A percentile compares a stretch with the other conserved stretches of the same genome.
Evolutionary conservation across 2,329 filamentous ascomycete genomes (phyloP).

Genomic region (Pseudogymnoascus sp.): DNA sequence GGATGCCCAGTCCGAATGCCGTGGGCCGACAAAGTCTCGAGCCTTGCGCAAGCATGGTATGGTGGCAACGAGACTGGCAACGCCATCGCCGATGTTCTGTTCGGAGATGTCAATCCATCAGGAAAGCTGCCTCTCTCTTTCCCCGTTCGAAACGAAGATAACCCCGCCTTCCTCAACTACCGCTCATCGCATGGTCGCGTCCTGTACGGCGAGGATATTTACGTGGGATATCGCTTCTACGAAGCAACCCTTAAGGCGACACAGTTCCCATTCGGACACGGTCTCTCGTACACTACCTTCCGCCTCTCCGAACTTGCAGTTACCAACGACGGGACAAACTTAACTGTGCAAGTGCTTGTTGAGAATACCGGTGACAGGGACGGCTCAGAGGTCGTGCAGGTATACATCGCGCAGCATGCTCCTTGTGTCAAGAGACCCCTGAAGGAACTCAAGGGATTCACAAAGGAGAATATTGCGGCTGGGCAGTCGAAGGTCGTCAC

Average conservation of each 20-base stretch:
- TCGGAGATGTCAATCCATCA: conserved; percentile 52
- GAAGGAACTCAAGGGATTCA: conserved; percentile 58
- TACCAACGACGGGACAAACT: conserved; percentile 39
- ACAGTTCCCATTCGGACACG: conserved; percentile 44
- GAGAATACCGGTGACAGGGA: conserved; percentile 49
- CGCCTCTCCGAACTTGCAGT: conserved; percentile 38
- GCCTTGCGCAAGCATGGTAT: conserved; percentile 38
- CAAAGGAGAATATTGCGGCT: conserved; percentile 52
- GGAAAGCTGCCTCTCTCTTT: conserved; percentile 54
- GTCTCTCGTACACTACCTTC: conserved; percentile 67
- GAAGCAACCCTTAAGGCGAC: conserved; percentile 29
- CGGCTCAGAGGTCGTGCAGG: conserved; percentile 49
- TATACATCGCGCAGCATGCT: conserved; percentile 46
- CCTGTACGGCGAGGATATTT: conserved; percentile 56
- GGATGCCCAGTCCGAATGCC: conserved; percentile 50
- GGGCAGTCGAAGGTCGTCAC: conserved; percentile 49
- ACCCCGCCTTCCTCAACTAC: conserved; percentile 53
- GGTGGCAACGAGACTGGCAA: conserved; percentile 59
- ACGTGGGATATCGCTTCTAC: conserved; percentile 56
- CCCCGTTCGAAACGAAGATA: conserved; percentile 46
- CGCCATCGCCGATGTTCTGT: conserved; percentile 54
- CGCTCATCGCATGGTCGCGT: conserved; percentile 45
- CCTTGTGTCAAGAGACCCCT: conserved; percentile 44
- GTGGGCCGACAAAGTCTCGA: conserved; percentile 36
- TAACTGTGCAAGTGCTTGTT: conserved; percentile 40